Percentiles rank a stretch among this genome's conserved stretches.
Evolutionary conservation across 2,329 filamentous ascomycete genomes (phyloP).

Genomic region (Arachnopeziza araneosa): DNA sequence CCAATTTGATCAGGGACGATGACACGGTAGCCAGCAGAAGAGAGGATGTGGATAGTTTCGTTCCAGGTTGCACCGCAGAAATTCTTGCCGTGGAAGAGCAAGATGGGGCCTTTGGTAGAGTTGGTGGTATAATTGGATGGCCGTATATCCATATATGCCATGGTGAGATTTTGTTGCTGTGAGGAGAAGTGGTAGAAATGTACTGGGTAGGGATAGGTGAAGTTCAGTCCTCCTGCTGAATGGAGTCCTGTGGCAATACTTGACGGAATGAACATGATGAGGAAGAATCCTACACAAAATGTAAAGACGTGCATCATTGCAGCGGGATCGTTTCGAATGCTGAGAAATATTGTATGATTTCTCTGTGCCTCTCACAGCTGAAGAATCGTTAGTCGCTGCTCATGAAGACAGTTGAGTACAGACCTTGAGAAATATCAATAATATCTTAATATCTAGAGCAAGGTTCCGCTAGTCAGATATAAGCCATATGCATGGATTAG

Average conservation of each 20-base stretch:
- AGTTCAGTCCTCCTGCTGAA: constrained; percentile 20
- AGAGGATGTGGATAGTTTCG: constrained; percentile 39
- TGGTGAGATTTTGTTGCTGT: constrained; percentile 43
- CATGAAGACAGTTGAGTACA: too few species aligned
- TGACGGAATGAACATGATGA: background rate
- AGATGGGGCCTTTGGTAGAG: constrained; percentile 34
- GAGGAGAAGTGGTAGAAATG: constrained; percentile 43
- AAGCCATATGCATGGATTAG: too few species aligned
- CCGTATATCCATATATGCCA: constrained; percentile 50
- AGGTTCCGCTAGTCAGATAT: too few species aligned
- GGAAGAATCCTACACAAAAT: background rate
- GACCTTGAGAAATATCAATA: too few species aligned
- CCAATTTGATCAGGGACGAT: constrained; percentile 50
- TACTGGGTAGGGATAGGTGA: constrained; percentile 47
- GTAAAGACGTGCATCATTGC: background rate
- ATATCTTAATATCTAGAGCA: too few species aligned
- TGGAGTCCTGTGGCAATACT: background rate
- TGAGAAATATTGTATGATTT: background rate
- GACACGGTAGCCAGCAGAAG: constrained; percentile 42
- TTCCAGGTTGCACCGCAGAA: constrained; percentile 51
- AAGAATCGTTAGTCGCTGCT: too few species aligned
- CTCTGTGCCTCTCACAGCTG: too few species aligned
- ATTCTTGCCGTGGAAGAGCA: constrained; percentile 49
- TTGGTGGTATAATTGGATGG: constrained; percentile 31
- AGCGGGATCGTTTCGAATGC: background rate